Base-by-base conservation (phyloP, 208 protist genomes). In the Novymonas esmeraldas region DNA sequence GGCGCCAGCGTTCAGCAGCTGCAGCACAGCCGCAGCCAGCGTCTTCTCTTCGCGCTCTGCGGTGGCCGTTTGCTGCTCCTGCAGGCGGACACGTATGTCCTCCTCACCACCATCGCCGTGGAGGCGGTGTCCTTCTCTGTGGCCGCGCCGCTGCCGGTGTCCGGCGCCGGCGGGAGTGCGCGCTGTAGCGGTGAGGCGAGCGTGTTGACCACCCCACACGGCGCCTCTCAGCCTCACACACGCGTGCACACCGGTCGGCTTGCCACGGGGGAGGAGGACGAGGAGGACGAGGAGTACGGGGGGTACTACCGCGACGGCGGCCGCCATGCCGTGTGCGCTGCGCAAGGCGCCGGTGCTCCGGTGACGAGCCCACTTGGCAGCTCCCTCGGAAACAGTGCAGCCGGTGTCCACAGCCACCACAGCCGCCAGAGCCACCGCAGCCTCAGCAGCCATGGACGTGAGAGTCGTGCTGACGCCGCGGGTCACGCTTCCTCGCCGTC, bases 21-120 rank as follows among this genome's bases (percentile, higher is more conserved):
- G 2, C 85, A 94, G 63, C 85, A 91, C 64, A 89, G 88, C 59
- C 79, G 84, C 7, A 83, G 70, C n/a, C 83, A 90, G 24, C 74
- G 61, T 20, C 51, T 91, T 11, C 55, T 92, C 26, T 90, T 94
- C 74, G 88, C 85, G 20, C 70, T 87, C 11, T 86, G 77, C 60
- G 83, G 78, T 26, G 71, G 71, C 3, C 55, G 70, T 11, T 73
- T 94, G 54, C 70, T 54, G 13, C 60, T 75, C 0, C 61, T 75
- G 18, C 60, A 75, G 5, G 70, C 70, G 4, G 70, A 75, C 44
- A 69, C 61, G 29, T 75, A 75, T 46, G 38, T 61, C 1, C n/a
- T 69, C 3, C 61, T 75, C 31, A 42, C 44, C 62, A 75, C 44
- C 39, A 64, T 75, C 28, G 70, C 61, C 14, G 38, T 39, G 16